phyloP scores from a whole-genome alignment of 257 asterid genomes.

The Solanum ossicruentum region DNA sequence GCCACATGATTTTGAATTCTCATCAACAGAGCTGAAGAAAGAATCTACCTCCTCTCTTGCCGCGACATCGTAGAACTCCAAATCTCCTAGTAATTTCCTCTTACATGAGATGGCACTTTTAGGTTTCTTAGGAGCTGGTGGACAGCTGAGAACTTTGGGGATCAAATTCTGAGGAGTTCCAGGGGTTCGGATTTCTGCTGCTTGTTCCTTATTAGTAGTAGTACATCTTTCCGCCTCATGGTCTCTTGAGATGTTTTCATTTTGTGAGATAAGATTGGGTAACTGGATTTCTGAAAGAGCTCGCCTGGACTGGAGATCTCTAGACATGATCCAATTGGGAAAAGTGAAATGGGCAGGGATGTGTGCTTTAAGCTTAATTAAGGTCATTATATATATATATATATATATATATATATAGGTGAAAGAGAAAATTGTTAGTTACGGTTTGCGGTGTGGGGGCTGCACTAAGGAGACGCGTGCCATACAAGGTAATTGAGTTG shows the following conservation, averaged over 20 bases:
- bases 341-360: background rate
- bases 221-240: background rate
- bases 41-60: conserved; percentile 30
- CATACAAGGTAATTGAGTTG: conserved; percentile 31
- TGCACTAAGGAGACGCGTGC: conserved; percentile 16
- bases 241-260: background rate
- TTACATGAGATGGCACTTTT: conserved; percentile 27
- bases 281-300: conserved; percentile 1
- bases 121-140: conserved; percentile 53
- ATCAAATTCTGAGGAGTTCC: conserved; percentile 32
- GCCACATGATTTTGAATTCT: background rate
- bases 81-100: conserved; percentile 21
- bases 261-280: conserved; percentile 14
- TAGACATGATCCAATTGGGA: conserved; percentile 19
- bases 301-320: conserved; percentile 29
- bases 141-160: conserved; percentile 31
- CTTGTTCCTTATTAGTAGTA: background rate
- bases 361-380: background rate
- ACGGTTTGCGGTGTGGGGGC: conserved; percentile 6
- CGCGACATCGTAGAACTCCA: conserved; percentile 29
- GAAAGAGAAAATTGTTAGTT: background rate
- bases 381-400: background rate
- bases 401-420: background rate
- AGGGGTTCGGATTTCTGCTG: conserved; percentile 30
- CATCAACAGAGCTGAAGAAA: conserved; percentile 22